Evolutionary conservation across 2,329 filamentous ascomycete genomes (phyloP).

Genomic region (Cercospora nicotianae): DNA sequence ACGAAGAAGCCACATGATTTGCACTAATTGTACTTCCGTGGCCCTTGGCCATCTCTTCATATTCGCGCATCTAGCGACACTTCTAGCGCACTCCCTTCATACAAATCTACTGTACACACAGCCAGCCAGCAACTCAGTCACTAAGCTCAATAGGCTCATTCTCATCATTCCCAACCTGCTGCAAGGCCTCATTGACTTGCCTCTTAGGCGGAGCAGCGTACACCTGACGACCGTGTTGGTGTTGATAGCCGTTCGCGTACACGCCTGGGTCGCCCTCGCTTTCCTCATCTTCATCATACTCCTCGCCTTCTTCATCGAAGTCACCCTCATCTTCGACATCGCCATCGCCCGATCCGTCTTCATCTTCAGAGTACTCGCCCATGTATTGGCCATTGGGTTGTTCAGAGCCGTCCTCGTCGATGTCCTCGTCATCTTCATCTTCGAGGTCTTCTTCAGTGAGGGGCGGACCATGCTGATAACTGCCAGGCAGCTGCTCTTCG

Average conservation of each 20-base stretch:
- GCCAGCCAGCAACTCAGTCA: slow-evolving; percentile 21
- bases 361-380: slow-evolving; percentile 9
- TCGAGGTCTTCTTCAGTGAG: slow-evolving; percentile 22
- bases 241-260: slow-evolving; percentile 16
- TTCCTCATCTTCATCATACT: slow-evolving; percentile 17
- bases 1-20: not conserved
- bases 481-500: slow-evolving; percentile 17
- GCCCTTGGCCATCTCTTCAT: not conserved
- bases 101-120: not conserved
- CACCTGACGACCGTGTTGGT: slow-evolving; percentile 12
- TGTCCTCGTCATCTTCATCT: slow-evolving; percentile 25
- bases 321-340: slow-evolving; percentile 16
- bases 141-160: slow-evolving; percentile 25
- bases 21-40: not conserved
- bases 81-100: not conserved
- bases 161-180: slow-evolving; percentile 24
- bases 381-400: slow-evolving; percentile 17
- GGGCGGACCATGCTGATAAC: slow-evolving; percentile 20
- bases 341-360: slow-evolving; percentile 11
- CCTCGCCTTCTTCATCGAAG: slow-evolving; percentile 14
- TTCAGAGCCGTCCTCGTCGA: slow-evolving; percentile 20
- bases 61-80: not conserved
- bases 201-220: slow-evolving; percentile 10
- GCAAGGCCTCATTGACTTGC: slow-evolving; percentile 24
- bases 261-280: slow-evolving; percentile 12